Base-by-base conservation (phyloP, 2,329 filamentous ascomycete genomes). In the Alternaria atra region DNA sequence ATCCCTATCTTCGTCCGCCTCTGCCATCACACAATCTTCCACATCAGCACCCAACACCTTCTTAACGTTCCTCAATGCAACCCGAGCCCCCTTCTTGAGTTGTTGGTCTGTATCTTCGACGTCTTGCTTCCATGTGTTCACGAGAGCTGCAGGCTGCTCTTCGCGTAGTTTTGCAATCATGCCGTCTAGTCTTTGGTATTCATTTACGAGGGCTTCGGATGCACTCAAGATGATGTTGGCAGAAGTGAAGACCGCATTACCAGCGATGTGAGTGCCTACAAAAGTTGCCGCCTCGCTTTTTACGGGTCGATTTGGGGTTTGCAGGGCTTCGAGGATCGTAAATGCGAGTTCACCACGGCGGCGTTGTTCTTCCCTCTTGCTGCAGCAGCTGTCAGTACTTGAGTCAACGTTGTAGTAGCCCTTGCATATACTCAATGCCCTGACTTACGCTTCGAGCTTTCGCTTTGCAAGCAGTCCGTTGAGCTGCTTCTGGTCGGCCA, bases 61-160 rank as follows among this genome's bases (percentile, higher is more conserved):
- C 63, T 67, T 71, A 17, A 76, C 67, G 39, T 73, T 71, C 25
- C 62, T 68, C 53, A 72, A 23, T 25, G 76, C 75, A n/a, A 64
- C 67, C 48, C 67, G 69, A 7, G 75, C 69, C 17, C 73, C 72
- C 25, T 72, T 47, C n/a, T 53, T 68, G 29, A 79, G 58, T 20
- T 67, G 42, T 20, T 53, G 65, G 37, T 71, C 66, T 6, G 64
- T 65, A 7, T 73, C 61, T 9, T 68, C 46, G 15, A 77, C 47
- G 12, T 76, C 72, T 9, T 66, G 46, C 52, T 67, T 52, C 74
- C 74, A 78, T 17, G 46, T 58, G 8, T 71, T 66, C 15, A 56
- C 62, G 1, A 71, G 35, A 3, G 61, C 20, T 7, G 66, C 60
- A 5, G 62, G 51, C 32, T 69, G 51, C 48, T 69, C 63, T n/a